Evolutionary conservation across 495 filamentous ascomycete species (phyloP).

Genomic region (Xylaria sp.): DNA sequence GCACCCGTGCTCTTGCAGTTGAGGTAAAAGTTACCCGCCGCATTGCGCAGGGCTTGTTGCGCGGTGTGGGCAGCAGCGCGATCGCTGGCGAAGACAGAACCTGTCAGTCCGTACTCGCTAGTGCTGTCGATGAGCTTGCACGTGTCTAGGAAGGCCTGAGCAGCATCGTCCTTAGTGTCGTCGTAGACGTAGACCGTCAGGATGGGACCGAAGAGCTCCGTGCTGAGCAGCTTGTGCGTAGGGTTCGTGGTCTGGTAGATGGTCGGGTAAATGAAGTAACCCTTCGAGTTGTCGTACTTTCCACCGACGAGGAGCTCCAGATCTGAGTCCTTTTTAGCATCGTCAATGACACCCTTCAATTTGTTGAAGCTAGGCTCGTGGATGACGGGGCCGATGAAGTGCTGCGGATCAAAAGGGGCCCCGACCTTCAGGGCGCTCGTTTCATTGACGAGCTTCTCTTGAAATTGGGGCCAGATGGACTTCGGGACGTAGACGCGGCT

Average conservation of each 20-base stretch:
- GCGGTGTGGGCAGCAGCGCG: slow-evolving; percentile 70
- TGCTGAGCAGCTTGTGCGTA: slow-evolving; percentile 68
- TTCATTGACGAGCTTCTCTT: slow-evolving; percentile 66
- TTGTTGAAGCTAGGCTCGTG: slow-evolving; percentile 74
- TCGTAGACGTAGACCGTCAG: slow-evolving; percentile 75
- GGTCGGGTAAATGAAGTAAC: slow-evolving; percentile 77
- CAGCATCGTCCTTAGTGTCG: slow-evolving; percentile 60
- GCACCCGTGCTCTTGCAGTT: slow-evolving; percentile 94
- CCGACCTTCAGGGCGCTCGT: slow-evolving; percentile 72
- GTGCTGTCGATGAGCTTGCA: slow-evolving; percentile 67
- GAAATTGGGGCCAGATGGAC: slow-evolving; percentile 73
- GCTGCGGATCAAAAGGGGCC: slow-evolving; percentile 68
- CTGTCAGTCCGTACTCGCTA: slow-evolving; percentile 80
- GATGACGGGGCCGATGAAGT: slow-evolving; percentile 82
- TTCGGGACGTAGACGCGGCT: slow-evolving; percentile 77
- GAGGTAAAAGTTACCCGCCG: slow-evolving; percentile 90
- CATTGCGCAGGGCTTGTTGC: slow-evolving; percentile 75
- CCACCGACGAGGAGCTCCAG: slow-evolving; percentile 72
- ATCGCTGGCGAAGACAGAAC: slow-evolving; percentile 78
- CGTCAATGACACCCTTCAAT: slow-evolving; percentile 70
- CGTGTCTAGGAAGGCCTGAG: slow-evolving; percentile 60
- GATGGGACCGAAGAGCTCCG: slow-evolving; percentile 81
- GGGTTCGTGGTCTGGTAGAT: slow-evolving; percentile 69
- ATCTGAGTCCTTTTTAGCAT: slow-evolving; percentile 67
- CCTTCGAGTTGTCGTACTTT: slow-evolving; percentile 69